Conservation (phyloP, 176 grass and related monocot genomes). For the Paspalum notatum region DNA sequence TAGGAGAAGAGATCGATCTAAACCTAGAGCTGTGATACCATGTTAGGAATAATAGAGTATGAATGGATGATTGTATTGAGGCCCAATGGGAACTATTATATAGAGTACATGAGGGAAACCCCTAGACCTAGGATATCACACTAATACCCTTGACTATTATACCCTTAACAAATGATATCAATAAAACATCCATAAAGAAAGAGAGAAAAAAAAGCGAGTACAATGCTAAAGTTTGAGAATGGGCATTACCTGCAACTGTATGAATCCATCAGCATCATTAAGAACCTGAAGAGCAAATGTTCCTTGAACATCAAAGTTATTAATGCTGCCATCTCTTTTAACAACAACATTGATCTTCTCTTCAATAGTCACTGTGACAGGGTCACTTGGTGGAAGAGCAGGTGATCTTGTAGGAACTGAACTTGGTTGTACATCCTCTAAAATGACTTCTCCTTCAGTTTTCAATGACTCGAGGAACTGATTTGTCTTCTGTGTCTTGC, state of each 20-base stretch:
- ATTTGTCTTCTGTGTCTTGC: slow-evolving; percentile 78
- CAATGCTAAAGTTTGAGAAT: background rate
- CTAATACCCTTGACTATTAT: no score
- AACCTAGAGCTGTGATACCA: no score
- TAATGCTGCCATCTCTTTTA: slow-evolving; percentile 81
- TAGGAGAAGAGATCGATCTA: no score
- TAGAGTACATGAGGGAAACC: no score
- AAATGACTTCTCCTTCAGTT: slow-evolving; percentile 89
- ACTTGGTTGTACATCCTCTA: slow-evolving; percentile 74
- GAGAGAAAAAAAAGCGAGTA: background rate
- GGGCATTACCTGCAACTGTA: slow-evolving; percentile 71
- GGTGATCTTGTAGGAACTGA: slow-evolving; percentile 42
- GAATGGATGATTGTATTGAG: no score
- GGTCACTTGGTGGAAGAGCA: slow-evolving; percentile 64
- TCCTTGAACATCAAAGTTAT: slow-evolving; percentile 81
- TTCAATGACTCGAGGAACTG: slow-evolving; percentile 89
- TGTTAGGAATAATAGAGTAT: no score
- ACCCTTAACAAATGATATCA: no score
- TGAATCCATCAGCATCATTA: slow-evolving; percentile 80
- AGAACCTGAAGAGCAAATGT: slow-evolving; percentile 86
- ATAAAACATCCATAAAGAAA: background rate
- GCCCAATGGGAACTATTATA: no score
- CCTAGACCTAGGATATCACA: no score
- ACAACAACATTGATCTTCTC: slow-evolving; percentile 73
- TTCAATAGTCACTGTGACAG: slow-evolving; percentile 79